phyloP scores from a whole-genome alignment of 345 rosid species.

The Brassica carinata region DNA sequence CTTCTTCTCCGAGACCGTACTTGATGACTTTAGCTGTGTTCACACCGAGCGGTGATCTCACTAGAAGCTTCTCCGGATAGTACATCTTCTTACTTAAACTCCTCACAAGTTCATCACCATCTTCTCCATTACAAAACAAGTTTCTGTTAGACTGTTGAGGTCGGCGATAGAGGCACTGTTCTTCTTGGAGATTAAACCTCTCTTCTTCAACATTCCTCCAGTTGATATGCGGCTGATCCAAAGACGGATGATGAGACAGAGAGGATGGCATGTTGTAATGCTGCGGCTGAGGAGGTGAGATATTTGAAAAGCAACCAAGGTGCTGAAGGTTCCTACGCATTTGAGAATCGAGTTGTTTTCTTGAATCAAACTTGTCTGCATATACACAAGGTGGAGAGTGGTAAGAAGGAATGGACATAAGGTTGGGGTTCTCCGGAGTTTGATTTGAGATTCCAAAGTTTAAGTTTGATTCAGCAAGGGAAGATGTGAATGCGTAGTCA shows the following conservation, averaged over 20 bases:
- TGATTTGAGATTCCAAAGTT: conserved; percentile 33
- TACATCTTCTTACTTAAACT: conserved; percentile 47
- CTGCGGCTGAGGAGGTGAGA: conserved; percentile 40
- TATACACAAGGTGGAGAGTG: conserved; percentile 43
- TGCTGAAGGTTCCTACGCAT: conserved; percentile 50
- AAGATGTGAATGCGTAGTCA: conserved; percentile 56
- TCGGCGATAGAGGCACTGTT: conserved; percentile 36
- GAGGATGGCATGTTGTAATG: conserved; percentile 52
- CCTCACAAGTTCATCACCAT: conserved; percentile 41
- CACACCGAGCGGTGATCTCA: conserved; percentile 56
- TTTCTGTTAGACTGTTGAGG: conserved; percentile 55
- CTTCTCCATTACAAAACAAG: conserved; percentile 43
- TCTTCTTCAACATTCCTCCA: conserved; percentile 48
- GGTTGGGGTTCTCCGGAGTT: conserved; percentile 26
- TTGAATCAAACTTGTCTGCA: conserved; percentile 40
- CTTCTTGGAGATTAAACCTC: conserved; percentile 31
- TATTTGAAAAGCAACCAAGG: conserved; percentile 45
- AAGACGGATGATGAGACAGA: conserved; percentile 45
- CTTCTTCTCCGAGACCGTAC: conserved; percentile 50
- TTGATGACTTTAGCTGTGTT: conserved; percentile 53
- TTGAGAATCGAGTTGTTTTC: conserved; percentile 44
- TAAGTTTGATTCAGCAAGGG: conserved; percentile 48
- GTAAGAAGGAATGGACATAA: conserved; percentile 44
- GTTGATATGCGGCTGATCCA: conserved; percentile 52
- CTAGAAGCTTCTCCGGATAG: conserved; percentile 65